These are phyloP conservation scores for Phlegmacium glaucopus DNA, from an alignment of 768 basidiomycete species.

Conservation along the genomic window DNA sequence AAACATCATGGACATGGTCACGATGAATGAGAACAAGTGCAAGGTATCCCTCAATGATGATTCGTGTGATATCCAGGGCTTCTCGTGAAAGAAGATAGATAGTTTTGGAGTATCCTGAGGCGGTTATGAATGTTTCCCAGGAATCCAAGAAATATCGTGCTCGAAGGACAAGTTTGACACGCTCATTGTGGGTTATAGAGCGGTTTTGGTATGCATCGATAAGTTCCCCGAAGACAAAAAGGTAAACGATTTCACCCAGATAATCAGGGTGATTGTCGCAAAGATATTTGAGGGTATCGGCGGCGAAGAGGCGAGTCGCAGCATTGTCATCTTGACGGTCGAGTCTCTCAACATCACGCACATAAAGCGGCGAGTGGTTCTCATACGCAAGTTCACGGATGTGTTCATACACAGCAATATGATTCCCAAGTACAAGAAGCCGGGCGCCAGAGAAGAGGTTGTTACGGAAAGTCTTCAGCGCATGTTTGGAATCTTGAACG, in stretches of 20 bases:
- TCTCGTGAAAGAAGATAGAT: slow-evolving; percentile 31
- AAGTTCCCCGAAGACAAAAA: slow-evolving; percentile 36
- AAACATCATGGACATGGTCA: slow-evolving; percentile 18
- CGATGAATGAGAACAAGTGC: slow-evolving; percentile 30
- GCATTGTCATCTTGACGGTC: slow-evolving; percentile 44
- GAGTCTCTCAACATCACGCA: slow-evolving; percentile 29
- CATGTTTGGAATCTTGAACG: slow-evolving; percentile 32
- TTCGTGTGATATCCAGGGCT: slow-evolving; percentile 24
- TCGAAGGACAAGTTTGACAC: slow-evolving; percentile 29
- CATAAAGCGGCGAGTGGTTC: slow-evolving; percentile 16
- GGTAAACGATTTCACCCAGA: slow-evolving; percentile 25
- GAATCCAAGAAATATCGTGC: slow-evolving; percentile 23
- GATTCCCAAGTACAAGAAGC: slow-evolving; percentile 22
- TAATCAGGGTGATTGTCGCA: slow-evolving; percentile 17
- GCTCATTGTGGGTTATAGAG: slow-evolving; percentile 16
- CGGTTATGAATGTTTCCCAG: slow-evolving; percentile 23
- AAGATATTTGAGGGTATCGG: slow-evolving; percentile 16
- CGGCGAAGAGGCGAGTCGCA: slow-evolving; percentile 32
- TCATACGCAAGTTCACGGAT: slow-evolving; percentile 16
- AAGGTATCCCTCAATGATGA: slow-evolving; percentile 29
- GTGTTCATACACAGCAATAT: slow-evolving; percentile 13
- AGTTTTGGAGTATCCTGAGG: slow-evolving; percentile 14
- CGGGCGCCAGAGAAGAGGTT: slow-evolving; percentile 29
- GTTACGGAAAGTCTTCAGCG: slow-evolving; percentile 27
- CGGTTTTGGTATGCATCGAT: slow-evolving; percentile 36